These are phyloP conservation scores for Diaporthe citrichinensis DNA, from an alignment of 2,329 filamentous ascomycete species.

Conservation along the genomic window DNA sequence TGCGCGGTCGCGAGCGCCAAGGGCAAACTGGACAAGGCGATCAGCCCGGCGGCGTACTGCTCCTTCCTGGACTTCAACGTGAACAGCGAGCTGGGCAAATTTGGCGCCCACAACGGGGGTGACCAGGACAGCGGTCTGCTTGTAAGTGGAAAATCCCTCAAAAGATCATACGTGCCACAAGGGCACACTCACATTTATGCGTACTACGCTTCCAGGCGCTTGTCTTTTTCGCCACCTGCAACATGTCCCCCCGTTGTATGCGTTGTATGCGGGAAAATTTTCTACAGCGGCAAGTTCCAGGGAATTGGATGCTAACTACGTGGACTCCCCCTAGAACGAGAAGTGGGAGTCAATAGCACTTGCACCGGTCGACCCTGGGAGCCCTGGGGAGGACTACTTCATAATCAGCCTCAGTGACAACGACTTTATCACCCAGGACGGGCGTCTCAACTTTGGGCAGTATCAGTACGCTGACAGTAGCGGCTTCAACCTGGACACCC, in stretches of 20 bases:
- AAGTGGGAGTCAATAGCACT: conserved; percentile 82
- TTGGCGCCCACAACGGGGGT: conserved; percentile 79
- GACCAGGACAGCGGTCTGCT: conserved; percentile 69
- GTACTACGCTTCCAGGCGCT: conserved; percentile 6
- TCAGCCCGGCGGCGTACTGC: conserved; percentile 74
- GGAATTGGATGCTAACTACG: neutral
- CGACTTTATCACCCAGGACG: conserved; percentile 82
- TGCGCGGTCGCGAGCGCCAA: conserved; percentile 51
- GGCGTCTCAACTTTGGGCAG: conserved; percentile 69
- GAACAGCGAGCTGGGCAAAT: conserved; percentile 73
- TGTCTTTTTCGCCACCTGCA: conserved; percentile 12
- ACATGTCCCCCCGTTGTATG: neutral
- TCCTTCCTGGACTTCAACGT: conserved; percentile 78
- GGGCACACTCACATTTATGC: neutral
- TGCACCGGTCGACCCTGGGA: conserved; percentile 67
- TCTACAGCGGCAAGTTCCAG: conserved; percentile 4
- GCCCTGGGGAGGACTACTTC: conserved; percentile 67
- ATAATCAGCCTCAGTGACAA: conserved; percentile 79
- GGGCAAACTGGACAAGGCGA: conserved; percentile 66
- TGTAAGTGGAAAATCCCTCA: conserved; percentile 25
- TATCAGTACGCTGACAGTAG: conserved; percentile 69
- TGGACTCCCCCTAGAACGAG: conserved; percentile 66
- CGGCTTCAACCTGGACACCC: conserved; percentile 71
- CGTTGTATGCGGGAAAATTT: neutral
- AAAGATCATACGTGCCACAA: neutral